Evolutionary conservation across 192 early-diverging fungal species (phyloP).

Genomic region (Tieghemiomyces parasiticus): DNA sequence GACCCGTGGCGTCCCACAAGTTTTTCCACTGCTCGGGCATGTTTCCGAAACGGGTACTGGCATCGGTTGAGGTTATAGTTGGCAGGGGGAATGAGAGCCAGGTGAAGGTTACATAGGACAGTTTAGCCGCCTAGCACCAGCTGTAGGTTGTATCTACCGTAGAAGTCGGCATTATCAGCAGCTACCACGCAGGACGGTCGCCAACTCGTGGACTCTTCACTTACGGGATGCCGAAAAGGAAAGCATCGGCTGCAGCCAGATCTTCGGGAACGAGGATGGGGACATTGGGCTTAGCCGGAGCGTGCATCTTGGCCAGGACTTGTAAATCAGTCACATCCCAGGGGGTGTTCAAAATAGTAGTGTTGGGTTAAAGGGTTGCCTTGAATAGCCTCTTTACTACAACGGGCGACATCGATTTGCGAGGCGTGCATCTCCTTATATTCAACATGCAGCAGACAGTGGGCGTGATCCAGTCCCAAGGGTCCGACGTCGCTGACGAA

Average conservation of each 20-base stretch:
- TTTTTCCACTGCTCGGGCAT: conserved; percentile 61
- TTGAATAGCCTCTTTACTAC: no score
- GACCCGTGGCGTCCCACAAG: conserved; percentile 47
- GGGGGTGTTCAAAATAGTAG: no score
- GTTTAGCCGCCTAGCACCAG: background rate
- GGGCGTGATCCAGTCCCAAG: no score
- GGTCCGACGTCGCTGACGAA: no score
- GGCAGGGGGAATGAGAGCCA: no score
- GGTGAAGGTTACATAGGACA: background rate
- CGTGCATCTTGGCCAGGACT: conserved; percentile 50
- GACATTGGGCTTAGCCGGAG: conserved; percentile 32
- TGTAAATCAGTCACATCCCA: background rate
- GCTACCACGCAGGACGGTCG: background rate
- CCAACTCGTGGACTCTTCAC: background rate
- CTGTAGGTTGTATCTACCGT: background rate
- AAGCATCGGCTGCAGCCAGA: conserved; percentile 47
- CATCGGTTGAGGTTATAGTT: no score
- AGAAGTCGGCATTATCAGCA: background rate
- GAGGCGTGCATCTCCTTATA: background rate
- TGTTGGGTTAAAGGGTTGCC: no score
- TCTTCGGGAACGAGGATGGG: conserved; percentile 36
- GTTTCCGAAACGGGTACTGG: conserved; percentile 43
- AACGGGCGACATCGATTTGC: background rate
- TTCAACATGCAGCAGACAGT: background rate
- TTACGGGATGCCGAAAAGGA: conserved; percentile 46